Evolutionary conservation across 257 asterid genomes (phyloP).

Genomic region (Solanum chmielewskii): DNA sequence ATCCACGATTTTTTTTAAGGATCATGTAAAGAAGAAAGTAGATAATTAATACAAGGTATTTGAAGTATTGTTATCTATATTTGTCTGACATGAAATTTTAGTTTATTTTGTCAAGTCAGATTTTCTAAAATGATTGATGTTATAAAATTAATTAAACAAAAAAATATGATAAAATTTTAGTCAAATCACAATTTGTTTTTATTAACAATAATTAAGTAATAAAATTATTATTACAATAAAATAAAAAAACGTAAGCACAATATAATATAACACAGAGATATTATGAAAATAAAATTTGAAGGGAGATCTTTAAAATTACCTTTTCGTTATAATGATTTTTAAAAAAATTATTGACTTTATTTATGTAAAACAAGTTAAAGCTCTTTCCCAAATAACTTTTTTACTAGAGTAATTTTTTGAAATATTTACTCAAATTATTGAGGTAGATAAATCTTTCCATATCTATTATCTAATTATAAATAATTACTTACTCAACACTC

Average conservation of each 20-base stretch:
- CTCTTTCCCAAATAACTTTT: not conserved
- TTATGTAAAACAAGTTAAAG: not conserved
- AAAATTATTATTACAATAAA: too few species aligned
- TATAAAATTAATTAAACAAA: too few species aligned
- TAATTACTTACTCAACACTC: too few species aligned
- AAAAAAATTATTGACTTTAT: not conserved
- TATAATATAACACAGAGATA: not conserved
- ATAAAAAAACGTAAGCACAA: too few species aligned
- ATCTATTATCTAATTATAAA: too few species aligned
- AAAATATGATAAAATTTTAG: too few species aligned
- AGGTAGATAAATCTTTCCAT: too few species aligned
- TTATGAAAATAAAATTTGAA: not conserved
- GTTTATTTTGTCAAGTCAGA: not conserved
- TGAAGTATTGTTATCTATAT: not conserved
- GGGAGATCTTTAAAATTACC: not conserved
- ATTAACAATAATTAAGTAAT: not conserved
- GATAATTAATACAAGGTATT: too few species aligned
- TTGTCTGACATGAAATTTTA: not conserved
- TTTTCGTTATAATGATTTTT: not conserved
- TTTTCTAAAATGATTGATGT: not conserved
- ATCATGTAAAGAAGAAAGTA: not conserved
- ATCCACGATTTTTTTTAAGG: too few species aligned
- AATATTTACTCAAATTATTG: not conserved
- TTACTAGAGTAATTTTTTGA: too few species aligned
- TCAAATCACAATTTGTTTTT: not conserved